A percentile compares a stretch with the other conserved stretches of the same genome.
These are phyloP conservation scores for Tricholoma hemisulphureum DNA, from an alignment of 768 basidiomycete species.

Conservation along the genomic window DNA sequence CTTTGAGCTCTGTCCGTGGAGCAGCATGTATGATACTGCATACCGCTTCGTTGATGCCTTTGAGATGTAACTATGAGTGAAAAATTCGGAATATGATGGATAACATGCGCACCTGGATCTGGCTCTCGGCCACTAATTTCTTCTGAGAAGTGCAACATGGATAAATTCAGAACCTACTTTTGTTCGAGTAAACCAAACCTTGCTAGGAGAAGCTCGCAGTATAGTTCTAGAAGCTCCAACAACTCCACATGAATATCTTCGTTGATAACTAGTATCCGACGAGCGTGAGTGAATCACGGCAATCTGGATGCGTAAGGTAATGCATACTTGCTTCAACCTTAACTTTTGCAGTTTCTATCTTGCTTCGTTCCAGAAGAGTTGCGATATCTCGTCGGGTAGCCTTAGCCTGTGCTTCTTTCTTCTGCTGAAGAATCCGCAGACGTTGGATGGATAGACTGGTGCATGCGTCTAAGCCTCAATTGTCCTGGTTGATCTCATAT, in stretches of 20 bases:
- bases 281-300: background rate
- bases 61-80: background rate
- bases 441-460: constrained; percentile 80
- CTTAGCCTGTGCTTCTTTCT: constrained; percentile 82
- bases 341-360: constrained; percentile 80
- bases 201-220: constrained; percentile 90
- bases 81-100: background rate
- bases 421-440: constrained; percentile 83
- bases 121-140: constrained; percentile 68
- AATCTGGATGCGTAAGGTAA: constrained; percentile 6
- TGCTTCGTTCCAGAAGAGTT: constrained; percentile 71
- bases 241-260: constrained; percentile 86
- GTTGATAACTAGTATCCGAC: constrained; percentile 60
- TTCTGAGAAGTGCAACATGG: constrained; percentile 7
- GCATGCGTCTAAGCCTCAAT: constrained; percentile 2
- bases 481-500: background rate
- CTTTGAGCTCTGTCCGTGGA: constrained; percentile 88
- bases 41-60: constrained; percentile 71
- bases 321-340: constrained; percentile 79
- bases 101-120: constrained; percentile 58
- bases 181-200: constrained; percentile 91
- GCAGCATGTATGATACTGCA: constrained; percentile 89
- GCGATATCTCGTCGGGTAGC: constrained; percentile 78
- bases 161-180: constrained; percentile 50
- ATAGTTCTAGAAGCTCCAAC: constrained; percentile 89